Conservation (phyloP, 768 basidiomycete species). For the Suillus plorans region DNA sequence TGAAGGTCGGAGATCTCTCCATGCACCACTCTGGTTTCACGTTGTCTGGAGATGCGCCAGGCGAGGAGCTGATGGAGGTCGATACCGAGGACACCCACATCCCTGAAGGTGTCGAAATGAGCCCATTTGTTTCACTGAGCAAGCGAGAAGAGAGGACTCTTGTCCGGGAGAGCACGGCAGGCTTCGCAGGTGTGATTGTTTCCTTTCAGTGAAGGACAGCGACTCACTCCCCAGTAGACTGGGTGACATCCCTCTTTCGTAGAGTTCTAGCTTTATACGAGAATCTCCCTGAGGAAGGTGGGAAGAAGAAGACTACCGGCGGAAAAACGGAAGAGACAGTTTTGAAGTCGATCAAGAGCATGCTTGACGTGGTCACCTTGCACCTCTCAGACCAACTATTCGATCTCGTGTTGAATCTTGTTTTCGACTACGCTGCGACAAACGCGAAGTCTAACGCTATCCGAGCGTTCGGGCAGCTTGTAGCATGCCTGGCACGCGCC, state of each 20-base stretch:
- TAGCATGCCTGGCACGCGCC: constrained; percentile 80
- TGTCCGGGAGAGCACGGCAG: constrained; percentile 74
- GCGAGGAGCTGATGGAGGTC: constrained; percentile 54
- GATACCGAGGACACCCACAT: constrained; percentile 45
- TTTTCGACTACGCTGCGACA: constrained; percentile 84
- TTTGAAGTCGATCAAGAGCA: constrained; percentile 75
- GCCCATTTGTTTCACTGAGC: constrained; percentile 40
- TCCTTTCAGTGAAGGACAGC: not conserved
- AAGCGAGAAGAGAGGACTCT: constrained; percentile 70
- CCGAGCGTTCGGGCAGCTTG: constrained; percentile 83
- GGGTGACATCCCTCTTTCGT: constrained; percentile 77
- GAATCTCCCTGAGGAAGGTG: constrained; percentile 94
- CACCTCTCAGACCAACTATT: constrained; percentile 68
- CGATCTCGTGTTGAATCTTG: constrained; percentile 80
- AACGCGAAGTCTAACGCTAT: constrained; percentile 92
- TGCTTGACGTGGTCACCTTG: constrained; percentile 77
- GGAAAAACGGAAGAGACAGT: constrained; percentile 80
- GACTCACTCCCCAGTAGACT: constrained; percentile 46
- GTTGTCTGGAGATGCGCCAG: constrained; percentile 52
- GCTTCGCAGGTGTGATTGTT: constrained; percentile 61
- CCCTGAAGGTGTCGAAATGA: constrained; percentile 48
- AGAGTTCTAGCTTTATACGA: constrained; percentile 82
- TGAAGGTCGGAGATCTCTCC: constrained; percentile 77
- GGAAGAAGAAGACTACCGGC: constrained; percentile 79
- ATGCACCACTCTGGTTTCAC: constrained; percentile 56